phyloP scores from a whole-genome alignment of 768 basidiomycete genomes.

The Leccinum sublutescens region DNA sequence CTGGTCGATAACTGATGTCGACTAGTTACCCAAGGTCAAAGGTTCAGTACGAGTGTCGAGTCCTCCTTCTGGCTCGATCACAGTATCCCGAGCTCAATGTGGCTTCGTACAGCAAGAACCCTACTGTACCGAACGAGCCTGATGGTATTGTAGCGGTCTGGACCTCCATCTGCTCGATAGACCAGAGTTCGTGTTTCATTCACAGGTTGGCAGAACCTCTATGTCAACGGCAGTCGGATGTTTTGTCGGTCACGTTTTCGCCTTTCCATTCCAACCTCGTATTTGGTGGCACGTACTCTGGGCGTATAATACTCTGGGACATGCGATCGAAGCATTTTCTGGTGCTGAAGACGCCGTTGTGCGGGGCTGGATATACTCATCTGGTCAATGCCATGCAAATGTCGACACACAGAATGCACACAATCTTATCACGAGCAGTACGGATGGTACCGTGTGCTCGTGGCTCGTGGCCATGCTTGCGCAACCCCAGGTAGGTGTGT shows the following conservation, averaged over 20 bases:
- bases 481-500: slow-evolving; percentile 76
- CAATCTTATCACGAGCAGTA: slow-evolving; percentile 94
- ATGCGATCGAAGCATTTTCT: slow-evolving; percentile 95
- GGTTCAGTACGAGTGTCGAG: background rate
- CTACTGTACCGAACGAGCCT: slow-evolving; percentile 89
- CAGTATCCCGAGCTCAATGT: slow-evolving; percentile 95
- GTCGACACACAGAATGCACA: slow-evolving; percentile 99
- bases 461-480: slow-evolving; percentile 99
- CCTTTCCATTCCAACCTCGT: slow-evolving; percentile 97
- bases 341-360: slow-evolving; percentile 93
- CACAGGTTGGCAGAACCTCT: slow-evolving; percentile 64
- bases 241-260: slow-evolving; percentile 94
- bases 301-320: slow-evolving; percentile 97
- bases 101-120: slow-evolving; percentile 97
- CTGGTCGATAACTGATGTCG: slow-evolving; percentile 91
- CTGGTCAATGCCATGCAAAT: slow-evolving; percentile 98
- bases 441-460: slow-evolving; percentile 95
- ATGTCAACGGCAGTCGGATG: slow-evolving; percentile 72
- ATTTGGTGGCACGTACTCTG: slow-evolving; percentile 99
- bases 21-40: slow-evolving; percentile 96
- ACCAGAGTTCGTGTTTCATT: slow-evolving; percentile 97
- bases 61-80: background rate
- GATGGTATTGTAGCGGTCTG: slow-evolving; percentile 97
- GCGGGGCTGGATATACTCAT: slow-evolving; percentile 95
- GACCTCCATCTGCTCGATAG: slow-evolving; percentile 92